A percentile compares a stretch with the other conserved stretches of the same genome.
phyloP scores from a whole-genome alignment of 306 rosid species.

The Spatholobus suberectus region DNA sequence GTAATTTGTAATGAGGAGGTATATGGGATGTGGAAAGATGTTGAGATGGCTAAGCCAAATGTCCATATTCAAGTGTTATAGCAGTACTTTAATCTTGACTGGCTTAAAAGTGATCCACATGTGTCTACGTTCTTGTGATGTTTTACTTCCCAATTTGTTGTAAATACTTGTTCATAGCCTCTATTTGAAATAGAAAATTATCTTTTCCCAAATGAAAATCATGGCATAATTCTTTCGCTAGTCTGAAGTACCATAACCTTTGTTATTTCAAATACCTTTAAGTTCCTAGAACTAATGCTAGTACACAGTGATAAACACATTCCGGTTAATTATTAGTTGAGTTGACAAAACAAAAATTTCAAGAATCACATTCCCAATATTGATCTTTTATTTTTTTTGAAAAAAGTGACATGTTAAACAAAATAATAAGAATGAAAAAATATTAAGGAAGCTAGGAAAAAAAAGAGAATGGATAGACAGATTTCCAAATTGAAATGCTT shows the following conservation, averaged over 20 bases:
- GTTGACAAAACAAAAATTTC: neutral
- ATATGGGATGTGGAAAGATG: conserved; percentile 66
- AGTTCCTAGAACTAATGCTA: neutral
- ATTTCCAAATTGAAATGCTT: neutral
- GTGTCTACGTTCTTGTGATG: conserved; percentile 12
- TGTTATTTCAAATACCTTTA: neutral
- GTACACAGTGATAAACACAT: too few relatives aligned
- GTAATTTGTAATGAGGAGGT: conserved; percentile 87
- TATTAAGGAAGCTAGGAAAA: conserved; percentile 42
- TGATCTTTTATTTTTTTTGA: too few relatives aligned
- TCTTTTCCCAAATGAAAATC: conserved; percentile 4
- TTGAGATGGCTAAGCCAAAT: conserved; percentile 55
- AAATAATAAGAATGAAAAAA: neutral
- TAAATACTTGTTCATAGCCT: conserved; percentile 44
- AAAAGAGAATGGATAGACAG: neutral
- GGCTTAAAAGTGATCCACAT: conserved; percentile 70
- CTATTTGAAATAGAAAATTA: conserved; percentile 17
- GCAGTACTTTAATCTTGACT: conserved; percentile 65
- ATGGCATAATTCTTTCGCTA: conserved; percentile 20
- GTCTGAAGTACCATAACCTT: neutral
- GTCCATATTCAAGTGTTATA: conserved; percentile 70
- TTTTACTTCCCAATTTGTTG: conserved; percentile 28
- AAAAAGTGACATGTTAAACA: neutral
- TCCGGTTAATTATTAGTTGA: neutral
- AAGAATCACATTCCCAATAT: neutral